Evolutionary conservation across 768 basidiomycete genomes (phyloP), one percentile per base, ranked within the genome.

Genomic region (Trametes punicea): DNA sequence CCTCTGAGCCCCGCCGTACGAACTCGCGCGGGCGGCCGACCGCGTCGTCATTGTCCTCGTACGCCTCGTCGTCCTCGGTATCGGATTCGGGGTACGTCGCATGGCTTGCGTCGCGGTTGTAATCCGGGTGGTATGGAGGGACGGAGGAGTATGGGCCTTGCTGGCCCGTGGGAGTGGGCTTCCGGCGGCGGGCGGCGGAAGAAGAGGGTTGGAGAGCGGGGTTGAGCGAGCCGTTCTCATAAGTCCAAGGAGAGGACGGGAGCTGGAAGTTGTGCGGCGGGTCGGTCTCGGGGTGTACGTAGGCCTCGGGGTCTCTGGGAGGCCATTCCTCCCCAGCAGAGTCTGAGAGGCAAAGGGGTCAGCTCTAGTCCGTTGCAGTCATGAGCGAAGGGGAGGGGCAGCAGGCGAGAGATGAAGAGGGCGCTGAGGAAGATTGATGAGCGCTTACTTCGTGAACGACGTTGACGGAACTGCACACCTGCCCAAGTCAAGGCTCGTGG

Each of bases 101-200:
- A 15, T 73, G 70, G n/a, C 59, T 67, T 23, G 65, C 46, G 4
- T 66, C 70, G 46, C 69, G 72, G 56, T 72, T 67, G 62, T 86
- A 88, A 66, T 90, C 84, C 3, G 88, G 85, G 70, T 90, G 90
- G 63, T 89, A 90, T 2, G 88, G 88, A 20, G 89, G 88, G 1
- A 87, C 74, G 10, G 77, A 65, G 16, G 82, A 81, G 6, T 69
- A 65, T 21, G 72, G 69, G 13, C 75, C 77, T 30, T 69, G 42
- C 44, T 51, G 20, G 10, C 39, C n/a, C 49, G 57, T 65, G 25
- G 53, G 49, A 47, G 62, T 29, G 41, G 63, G 41, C 38, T 60
- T 65, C 50, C 68, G 54, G 40, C 65, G 30, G 16, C 76, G 63
- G 3, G 64, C 47, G 59, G 83, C 88, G 34, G 81, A 38, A 38